Base-by-base conservation (phyloP, 2,329 filamentous ascomycete genomes). In the Hypoxylon sp. region DNA sequence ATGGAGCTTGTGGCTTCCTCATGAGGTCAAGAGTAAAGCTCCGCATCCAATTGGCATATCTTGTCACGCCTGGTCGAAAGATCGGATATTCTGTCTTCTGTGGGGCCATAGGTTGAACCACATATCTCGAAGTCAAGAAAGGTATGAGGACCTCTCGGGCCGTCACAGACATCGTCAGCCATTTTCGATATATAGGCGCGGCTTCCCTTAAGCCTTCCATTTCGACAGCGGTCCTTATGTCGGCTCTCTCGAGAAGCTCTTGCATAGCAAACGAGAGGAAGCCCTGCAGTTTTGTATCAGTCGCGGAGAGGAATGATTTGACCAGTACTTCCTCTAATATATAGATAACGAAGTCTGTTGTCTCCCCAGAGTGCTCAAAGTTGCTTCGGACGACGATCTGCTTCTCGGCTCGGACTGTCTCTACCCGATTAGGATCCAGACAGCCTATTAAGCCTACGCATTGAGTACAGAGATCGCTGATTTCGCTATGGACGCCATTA, bases 241-340 rank as follows among this genome's bases (percentile, higher is more conserved):
- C 90, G 75, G 92, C 93, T 72, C 91, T 89, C 48, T 91, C 90
- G 3, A 98, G 86, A 44, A 98, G 86, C 74, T 97, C 92, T 79
- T 99, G 96, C 90, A 99, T 98, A 1, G 92, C 93, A 80, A 92
- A 99, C 1, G 95, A 95, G 17, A 99, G 85, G 77, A 97, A 97
- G 0, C 94, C 94, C 79, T 98, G 96, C 5, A 94, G 87, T 71
- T 90, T 91, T 1, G 94, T 92, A 77, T 98, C 97, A 0, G 92
- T 96, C 1, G 93, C 92, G 0, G 95, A 97, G 47, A 97, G 84
- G 76, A 99, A 99, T 0, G 94, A 92, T 67, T 94, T 94, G 26
- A 98, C 94, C 10, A 99, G 83, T 6, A 97, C 91, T 76, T 97
- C 88, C 75, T 97, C 91, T 14, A 99, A 85, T 51, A 97, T 85